phyloP scores from a whole-genome alignment of 208 protist species.

The Strigomonas culicis region DNA sequence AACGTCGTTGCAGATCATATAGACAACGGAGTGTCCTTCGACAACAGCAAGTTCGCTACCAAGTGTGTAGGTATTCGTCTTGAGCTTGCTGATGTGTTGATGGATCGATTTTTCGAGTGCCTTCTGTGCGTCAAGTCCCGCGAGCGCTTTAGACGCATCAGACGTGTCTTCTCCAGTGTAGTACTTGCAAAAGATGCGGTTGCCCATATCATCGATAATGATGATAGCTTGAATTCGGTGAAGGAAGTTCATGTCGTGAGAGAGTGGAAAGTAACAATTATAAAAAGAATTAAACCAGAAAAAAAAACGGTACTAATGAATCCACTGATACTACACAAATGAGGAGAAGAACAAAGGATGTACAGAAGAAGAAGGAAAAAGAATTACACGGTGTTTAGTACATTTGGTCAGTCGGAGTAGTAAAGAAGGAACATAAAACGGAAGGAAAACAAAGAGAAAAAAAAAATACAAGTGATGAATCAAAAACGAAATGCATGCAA shows the following conservation, averaged over 20 bases:
- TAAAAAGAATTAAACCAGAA: conserved; percentile 1
- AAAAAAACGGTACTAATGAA: neutral
- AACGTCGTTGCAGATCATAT: conserved; percentile 54
- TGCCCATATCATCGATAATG: conserved; percentile 60
- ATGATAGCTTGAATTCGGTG: conserved; percentile 84
- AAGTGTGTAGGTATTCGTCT: conserved; percentile 14
- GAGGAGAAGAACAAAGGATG: neutral
- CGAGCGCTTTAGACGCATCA: conserved; percentile 41
- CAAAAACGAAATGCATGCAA: neutral
- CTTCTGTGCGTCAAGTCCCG: conserved; percentile 57
- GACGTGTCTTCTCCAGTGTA: conserved; percentile 65
- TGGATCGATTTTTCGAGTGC: conserved; percentile 59
- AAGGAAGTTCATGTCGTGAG: conserved; percentile 69
- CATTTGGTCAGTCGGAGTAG: too few species aligned
- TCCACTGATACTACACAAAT: neutral
- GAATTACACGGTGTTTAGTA: conserved; percentile 6
- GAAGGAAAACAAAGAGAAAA: neutral
- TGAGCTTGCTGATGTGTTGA: conserved; percentile 29
- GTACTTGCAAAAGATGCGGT: conserved; percentile 86
- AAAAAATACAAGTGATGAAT: conserved; percentile 1
- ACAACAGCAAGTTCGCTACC: conserved; percentile 75
- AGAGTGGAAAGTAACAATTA: conserved; percentile 2
- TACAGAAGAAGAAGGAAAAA: neutral
- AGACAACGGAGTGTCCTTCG: conserved; percentile 71
- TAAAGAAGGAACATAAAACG: neutral